These are phyloP conservation scores for Citropsis articulata DNA, from an alignment of 345 rosid genomes.

Conservation along the genomic window DNA sequence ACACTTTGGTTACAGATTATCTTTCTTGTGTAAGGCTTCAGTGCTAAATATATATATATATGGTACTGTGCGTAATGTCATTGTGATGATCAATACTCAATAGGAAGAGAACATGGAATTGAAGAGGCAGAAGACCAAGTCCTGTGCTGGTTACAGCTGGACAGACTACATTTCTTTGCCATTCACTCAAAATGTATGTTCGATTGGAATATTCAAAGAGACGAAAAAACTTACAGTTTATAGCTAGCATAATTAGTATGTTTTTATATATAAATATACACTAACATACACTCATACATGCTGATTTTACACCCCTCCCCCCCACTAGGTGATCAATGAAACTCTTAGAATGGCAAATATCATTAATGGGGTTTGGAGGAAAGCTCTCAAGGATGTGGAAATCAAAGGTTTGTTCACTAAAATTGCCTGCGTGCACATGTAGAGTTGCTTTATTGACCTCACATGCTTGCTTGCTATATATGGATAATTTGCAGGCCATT, in stretches of 20 bases:
- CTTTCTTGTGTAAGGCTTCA: neutral
- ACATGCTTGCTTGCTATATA: neutral
- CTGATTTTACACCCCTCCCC: neutral
- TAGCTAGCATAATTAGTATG: neutral
- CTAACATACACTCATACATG: neutral
- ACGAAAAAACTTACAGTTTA: neutral
- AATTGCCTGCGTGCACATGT: neutral
- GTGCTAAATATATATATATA: neutral
- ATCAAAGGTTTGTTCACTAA: conserved; percentile 56
- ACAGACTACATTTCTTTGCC: conserved; percentile 76
- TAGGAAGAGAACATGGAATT: conserved; percentile 88
- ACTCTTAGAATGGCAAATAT: conserved; percentile 87
- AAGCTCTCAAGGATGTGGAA: conserved; percentile 76
- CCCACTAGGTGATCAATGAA: conserved; percentile 76
- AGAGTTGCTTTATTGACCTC: neutral
- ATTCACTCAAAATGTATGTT: conserved; percentile 88
- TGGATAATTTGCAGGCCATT: conserved; percentile 53
- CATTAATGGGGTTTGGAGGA: conserved; percentile 93
- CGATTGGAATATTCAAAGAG: neutral
- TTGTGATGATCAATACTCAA: conserved; percentile 9
- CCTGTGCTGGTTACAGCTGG: conserved; percentile 56
- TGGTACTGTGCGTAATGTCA: neutral
- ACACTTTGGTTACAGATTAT: neutral
- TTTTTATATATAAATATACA: neutral
- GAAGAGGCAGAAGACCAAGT: conserved; percentile 59